A percentile compares a stretch with the other conserved stretches of the same genome.
Evolutionary conservation across 805 yeast genomes (phyloP).

Genomic region (Phaffomyces antillensis): DNA sequence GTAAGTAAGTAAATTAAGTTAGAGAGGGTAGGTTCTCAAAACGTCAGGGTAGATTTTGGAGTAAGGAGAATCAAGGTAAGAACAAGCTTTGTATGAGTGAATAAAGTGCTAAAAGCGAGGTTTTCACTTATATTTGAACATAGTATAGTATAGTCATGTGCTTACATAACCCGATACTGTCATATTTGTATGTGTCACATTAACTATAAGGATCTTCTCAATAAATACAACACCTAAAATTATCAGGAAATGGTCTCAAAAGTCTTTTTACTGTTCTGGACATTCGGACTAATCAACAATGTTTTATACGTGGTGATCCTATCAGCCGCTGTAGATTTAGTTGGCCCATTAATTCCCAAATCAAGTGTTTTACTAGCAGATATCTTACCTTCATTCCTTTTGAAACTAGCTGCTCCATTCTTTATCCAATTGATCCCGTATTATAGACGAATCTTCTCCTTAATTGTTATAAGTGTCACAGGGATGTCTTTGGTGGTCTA

Average conservation of each 20-base stretch:
- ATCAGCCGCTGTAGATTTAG: slow-evolving; percentile 88
- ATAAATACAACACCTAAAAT: too few relatives aligned
- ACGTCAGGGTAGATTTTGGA: too few relatives aligned
- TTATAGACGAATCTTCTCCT: slow-evolving; percentile 38
- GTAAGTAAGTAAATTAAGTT: too few relatives aligned
- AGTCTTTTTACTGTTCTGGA: slow-evolving; percentile 55
- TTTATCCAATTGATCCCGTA: slow-evolving; percentile 65
- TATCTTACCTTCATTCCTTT: slow-evolving; percentile 70
- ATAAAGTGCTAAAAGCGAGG: too few relatives aligned
- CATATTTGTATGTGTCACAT: not conserved
- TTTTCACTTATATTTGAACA: too few relatives aligned
- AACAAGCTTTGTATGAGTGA: too few relatives aligned
- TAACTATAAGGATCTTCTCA: not conserved
- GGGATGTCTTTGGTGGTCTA: slow-evolving; percentile 68
- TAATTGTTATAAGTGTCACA: slow-evolving; percentile 51
- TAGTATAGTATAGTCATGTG: too few relatives aligned
- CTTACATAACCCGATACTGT: not conserved
- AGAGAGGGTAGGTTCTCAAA: too few relatives aligned
- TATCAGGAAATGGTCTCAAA: not conserved
- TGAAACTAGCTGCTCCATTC: slow-evolving; percentile 74
- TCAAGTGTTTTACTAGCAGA: slow-evolving; percentile 82
- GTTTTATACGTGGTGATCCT: slow-evolving; percentile 85
- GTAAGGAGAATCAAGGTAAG: too few relatives aligned
- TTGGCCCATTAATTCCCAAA: slow-evolving; percentile 78
- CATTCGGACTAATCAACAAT: slow-evolving; percentile 83